These are phyloP conservation scores for Alloteropsis angusta DNA, from an alignment of 202 grass and related monocot genomes.

Conservation along the genomic window DNA sequence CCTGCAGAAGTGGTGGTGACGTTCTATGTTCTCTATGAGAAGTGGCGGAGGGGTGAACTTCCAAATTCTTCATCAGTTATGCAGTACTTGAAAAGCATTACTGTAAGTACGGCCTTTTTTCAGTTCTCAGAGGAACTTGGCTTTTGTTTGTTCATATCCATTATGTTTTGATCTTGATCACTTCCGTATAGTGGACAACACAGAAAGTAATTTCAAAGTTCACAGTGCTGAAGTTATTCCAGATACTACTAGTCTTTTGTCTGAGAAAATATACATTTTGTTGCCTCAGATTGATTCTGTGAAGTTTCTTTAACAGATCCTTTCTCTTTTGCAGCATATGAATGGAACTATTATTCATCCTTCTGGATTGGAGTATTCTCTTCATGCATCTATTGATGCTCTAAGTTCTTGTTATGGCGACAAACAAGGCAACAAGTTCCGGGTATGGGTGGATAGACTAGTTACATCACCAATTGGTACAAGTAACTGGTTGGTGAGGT, in stretches of 20 bases:
- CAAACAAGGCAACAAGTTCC: slow-evolving; percentile 56
- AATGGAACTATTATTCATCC: slow-evolving; percentile 65
- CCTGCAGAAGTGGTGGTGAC: slow-evolving; percentile 56
- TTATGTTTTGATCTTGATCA: background rate
- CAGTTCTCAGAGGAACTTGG: background rate
- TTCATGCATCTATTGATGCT: slow-evolving; percentile 53
- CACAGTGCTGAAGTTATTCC: background rate
- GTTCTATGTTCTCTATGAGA: slow-evolving; percentile 74
- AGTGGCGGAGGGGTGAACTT: slow-evolving; percentile 58
- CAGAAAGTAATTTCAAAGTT: background rate
- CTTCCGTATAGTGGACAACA: background rate
- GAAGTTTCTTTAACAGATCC: slow-evolving; percentile 6
- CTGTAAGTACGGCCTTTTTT: slow-evolving; percentile 42
- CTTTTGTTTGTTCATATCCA: background rate
- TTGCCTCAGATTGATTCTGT: background rate
- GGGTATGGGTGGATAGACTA: slow-evolving; percentile 76
- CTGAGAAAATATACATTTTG: background rate
- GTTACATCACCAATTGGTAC: slow-evolving; percentile 48
- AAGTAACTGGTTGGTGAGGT: slow-evolving; percentile 67
- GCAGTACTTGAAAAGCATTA: slow-evolving; percentile 49
- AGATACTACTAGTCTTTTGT: background rate
- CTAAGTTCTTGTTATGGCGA: slow-evolving; percentile 56
- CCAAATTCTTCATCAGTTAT: slow-evolving; percentile 48
- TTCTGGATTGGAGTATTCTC: slow-evolving; percentile 48
- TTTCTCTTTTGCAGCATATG: slow-evolving; percentile 35